Conservation (phyloP, 164 flowering plant genomes). For the Taxillus chinensis region DNA sequence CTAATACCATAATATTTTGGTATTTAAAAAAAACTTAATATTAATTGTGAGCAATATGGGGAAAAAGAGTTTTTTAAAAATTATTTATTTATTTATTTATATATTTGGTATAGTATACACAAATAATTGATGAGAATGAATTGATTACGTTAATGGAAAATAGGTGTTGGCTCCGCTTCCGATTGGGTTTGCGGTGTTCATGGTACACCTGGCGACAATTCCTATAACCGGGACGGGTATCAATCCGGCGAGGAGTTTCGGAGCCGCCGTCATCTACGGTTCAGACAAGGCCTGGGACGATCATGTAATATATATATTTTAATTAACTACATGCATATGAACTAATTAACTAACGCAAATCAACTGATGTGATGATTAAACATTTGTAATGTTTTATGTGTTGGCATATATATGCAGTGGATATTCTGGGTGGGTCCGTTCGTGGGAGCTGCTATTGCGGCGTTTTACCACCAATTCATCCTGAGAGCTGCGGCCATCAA, state of each 20-base stretch:
- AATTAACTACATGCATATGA: neutral
- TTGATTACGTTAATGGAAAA: neutral
- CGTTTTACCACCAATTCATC: constrained; percentile 69
- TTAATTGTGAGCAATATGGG: no score
- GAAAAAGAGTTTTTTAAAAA: no score
- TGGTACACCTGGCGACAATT: constrained; percentile 91
- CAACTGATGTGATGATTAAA: no score
- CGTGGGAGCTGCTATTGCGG: constrained; percentile 79
- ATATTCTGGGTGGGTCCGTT: constrained; percentile 97
- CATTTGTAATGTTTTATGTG: no score
- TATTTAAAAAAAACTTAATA: no score
- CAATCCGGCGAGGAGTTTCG: constrained; percentile 92
- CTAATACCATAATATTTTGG: no score
- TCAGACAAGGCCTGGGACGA: constrained; percentile 82
- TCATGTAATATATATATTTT: constrained; percentile 42
- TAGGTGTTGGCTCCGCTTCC: constrained; percentile 97
- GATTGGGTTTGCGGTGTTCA: constrained; percentile 92
- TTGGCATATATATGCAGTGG: constrained; percentile 47
- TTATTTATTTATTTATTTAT: no score
- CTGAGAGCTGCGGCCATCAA: constrained; percentile 84
- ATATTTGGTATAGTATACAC: no score
- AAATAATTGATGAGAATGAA: neutral
- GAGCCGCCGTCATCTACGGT: constrained; percentile 89
- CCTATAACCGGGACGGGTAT: constrained; percentile 92
- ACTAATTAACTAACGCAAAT: no score